A percentile compares a stretch with the other conserved stretches of the same genome.
Conservation (phyloP, 2,329 filamentous ascomycete genomes). For the Trichophaea hybrida region DNA sequence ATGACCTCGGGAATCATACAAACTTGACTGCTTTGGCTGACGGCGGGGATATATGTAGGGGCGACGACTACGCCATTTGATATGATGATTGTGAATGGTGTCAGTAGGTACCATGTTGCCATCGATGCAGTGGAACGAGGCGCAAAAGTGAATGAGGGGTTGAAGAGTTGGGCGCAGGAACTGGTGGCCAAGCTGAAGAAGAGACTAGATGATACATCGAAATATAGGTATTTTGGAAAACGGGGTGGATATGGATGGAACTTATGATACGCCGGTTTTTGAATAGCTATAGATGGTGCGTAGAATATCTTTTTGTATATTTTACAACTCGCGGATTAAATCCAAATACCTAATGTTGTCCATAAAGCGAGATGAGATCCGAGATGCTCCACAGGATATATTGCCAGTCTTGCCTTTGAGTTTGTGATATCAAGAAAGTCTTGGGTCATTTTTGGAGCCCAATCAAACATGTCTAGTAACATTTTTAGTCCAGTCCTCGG, state of each 20-base stretch:
- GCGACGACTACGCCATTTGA: conserved; percentile 54
- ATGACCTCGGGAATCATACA: neutral
- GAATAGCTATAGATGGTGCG: neutral
- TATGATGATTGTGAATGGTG: conserved; percentile 51
- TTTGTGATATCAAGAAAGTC: neutral
- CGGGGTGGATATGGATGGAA: conserved; percentile 37
- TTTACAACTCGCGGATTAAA: neutral
- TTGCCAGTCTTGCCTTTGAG: neutral
- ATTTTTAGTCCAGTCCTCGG: too few species aligned
- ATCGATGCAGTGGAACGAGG: conserved; percentile 40
- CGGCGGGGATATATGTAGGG: neutral
- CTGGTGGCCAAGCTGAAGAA: conserved; percentile 35
- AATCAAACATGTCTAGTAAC: neutral
- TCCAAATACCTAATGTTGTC: neutral
- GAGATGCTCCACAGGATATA: neutral
- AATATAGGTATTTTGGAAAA: conserved; percentile 1
- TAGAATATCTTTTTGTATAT: neutral
- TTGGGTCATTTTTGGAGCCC: neutral
- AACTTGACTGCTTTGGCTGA: too few species aligned
- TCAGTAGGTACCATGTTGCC: conserved; percentile 47
- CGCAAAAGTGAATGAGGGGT: conserved; percentile 37
- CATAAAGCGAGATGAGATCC: neutral
- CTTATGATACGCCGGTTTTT: conserved; percentile 39
- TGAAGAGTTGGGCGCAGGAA: conserved; percentile 34
- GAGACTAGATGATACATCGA: neutral